Percentiles rank a stretch among this genome's conserved stretches.
phyloP scores from a whole-genome alignment of 2,329 filamentous ascomycete genomes.

The Aulographum hederae region DNA sequence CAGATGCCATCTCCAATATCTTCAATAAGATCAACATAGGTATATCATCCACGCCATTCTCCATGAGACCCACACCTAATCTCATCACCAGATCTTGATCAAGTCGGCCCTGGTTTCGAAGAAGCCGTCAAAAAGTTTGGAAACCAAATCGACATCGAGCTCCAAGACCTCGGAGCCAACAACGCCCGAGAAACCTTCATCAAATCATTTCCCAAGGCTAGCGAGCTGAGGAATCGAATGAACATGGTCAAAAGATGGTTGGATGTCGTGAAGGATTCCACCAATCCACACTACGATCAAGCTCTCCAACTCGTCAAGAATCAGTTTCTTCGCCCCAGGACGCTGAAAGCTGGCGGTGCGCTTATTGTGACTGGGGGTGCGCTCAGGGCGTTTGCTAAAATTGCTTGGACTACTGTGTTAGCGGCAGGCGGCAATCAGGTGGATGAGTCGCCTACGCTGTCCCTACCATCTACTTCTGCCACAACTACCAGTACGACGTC shows the following conservation, averaged over 20 bases:
- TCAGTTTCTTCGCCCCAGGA: too few relatives aligned
- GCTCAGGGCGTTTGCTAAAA: neutral
- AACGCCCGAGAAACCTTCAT: neutral
- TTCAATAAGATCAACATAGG: too few relatives aligned
- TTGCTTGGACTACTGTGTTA: too few relatives aligned
- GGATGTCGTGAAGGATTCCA: neutral
- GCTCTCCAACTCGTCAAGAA: neutral
- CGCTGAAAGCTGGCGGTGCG: neutral
- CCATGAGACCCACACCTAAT: too few relatives aligned
- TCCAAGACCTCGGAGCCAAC: neutral
- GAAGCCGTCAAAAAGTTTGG: too few relatives aligned
- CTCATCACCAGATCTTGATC: too few relatives aligned
- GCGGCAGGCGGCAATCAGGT: too few relatives aligned
- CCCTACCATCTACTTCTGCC: neutral
- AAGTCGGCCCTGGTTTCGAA: too few relatives aligned
- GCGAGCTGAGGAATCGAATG: neutral
- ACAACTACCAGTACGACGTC: neutral
- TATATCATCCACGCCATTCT: too few relatives aligned
- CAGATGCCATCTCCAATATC: too few relatives aligned
- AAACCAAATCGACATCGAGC: too few relatives aligned
- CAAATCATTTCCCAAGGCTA: neutral
- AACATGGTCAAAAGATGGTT: neutral
- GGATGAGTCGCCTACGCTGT: too few relatives aligned
- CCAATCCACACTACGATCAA: neutral
- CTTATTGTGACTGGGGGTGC: neutral